Evolutionary conservation across 495 filamentous ascomycete species (phyloP).

Genomic region (Aspergillus bertholletiae): DNA sequence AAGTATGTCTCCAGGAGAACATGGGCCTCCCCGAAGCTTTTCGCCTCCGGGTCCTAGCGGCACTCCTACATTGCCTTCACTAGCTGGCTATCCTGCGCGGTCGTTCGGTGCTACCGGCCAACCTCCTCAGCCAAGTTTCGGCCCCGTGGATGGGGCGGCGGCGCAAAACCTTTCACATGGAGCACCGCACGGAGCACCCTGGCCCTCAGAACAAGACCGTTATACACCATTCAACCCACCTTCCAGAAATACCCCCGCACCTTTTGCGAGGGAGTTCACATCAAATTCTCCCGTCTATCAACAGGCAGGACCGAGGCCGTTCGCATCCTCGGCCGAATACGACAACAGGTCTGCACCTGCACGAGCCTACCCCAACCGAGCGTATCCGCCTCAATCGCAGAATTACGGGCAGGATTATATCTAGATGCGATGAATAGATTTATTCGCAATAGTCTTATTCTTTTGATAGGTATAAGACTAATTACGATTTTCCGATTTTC

Average conservation of each 20-base stretch:
- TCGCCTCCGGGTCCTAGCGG: slow-evolving; percentile 5
- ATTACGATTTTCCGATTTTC: too few species aligned
- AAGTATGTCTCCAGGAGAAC: not conserved
- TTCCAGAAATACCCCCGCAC: not conserved
- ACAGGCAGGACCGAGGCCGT: not conserved
- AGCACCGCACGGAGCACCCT: slow-evolving; percentile 6
- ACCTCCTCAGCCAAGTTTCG: slow-evolving; percentile 2
- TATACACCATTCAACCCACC: slow-evolving; percentile 27
- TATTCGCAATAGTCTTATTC: too few species aligned
- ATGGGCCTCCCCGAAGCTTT: slow-evolving; percentile 6
- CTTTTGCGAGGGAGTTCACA: not conserved
- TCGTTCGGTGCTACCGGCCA: slow-evolving; percentile 6
- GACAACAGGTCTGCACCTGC: not conserved
- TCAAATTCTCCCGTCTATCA: slow-evolving; percentile 3
- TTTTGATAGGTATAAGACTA: too few species aligned
- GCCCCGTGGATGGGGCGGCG: slow-evolving; percentile 1
- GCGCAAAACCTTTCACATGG: slow-evolving; percentile 8
- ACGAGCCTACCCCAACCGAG: slow-evolving; percentile 8
- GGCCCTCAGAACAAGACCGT: slow-evolving; percentile 10
- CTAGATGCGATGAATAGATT: too few species aligned
- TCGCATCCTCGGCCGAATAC: slow-evolving; percentile 2
- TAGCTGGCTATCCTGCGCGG: slow-evolving; percentile 6
- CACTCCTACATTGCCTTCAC: slow-evolving; percentile 3
- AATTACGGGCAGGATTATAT: slow-evolving; percentile 7
- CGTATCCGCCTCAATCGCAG: not conserved